Base-by-base conservation (phyloP, 2,329 filamentous ascomycete genomes). In the Cephalotrichum gorgonifer region DNA sequence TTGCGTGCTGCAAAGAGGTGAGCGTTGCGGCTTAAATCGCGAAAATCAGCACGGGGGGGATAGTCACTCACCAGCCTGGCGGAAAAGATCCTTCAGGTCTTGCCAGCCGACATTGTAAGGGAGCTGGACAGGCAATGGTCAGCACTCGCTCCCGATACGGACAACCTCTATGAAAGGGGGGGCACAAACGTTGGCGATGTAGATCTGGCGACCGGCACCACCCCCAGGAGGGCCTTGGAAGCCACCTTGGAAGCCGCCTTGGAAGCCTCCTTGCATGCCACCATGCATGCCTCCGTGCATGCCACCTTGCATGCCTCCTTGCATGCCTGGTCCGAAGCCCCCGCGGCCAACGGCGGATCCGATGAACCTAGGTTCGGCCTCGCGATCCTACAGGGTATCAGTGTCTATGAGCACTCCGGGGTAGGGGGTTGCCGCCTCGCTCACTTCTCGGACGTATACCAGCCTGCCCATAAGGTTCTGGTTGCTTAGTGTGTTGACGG, bases 51-150 rank as follows among this genome's bases (percentile, higher is more conserved):
- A 39, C 22, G 5, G 11, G 6, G 33, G 4, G 9, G 14, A 26
- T 33, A n/a, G 15, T 41, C 46, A 76, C 88, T 78, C 76, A 95
- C 90, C 88, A 71, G 93, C 90, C 78, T 96, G 90, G 63, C 93
- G 87, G 78, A 98, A 98, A 57, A 98, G 78, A 68, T 98, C 93
- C 73, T 98, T 98, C 58, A 98, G 74, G 68, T 98, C 93, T 72
- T 98, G 93, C 93, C 93, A 98, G 65, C 93, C 93, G 59, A 95
- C 88, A 56, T 88, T 95, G 73, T 90, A 98, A 20, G 93, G 93
- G 58, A 98, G 86, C 93, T 98, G 70, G 39, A 58, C 43, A 26
- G 15, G 38, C 38, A 59, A 56, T 50, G 48, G 57, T 65, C 49
- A 68, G 57, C 54, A 57, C 41, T 39, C n/a, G 35, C 35, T 20